phyloP scores from a whole-genome alignment of 2,329 filamentous ascomycete genomes.

The Colletotrichum agaves region DNA sequence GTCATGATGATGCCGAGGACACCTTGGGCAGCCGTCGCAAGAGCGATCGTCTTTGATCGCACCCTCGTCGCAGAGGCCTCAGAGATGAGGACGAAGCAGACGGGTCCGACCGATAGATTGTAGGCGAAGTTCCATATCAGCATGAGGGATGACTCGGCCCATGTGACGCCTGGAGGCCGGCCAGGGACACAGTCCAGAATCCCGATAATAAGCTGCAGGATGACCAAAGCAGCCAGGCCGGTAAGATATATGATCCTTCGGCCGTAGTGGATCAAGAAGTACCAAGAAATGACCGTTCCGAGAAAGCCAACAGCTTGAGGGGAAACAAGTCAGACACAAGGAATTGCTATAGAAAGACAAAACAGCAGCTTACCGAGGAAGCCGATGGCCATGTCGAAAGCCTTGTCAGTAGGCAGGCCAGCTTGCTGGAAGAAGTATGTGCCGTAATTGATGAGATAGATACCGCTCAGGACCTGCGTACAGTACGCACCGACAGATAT shows the following conservation, averaged over 20 bases:
- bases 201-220: conserved; percentile 55
- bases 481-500: conserved; percentile 71
- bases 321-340: too few species aligned
- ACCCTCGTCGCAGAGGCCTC: conserved; percentile 58
- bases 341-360: too few species aligned
- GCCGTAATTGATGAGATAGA: conserved; percentile 72
- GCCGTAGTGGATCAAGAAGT: conserved; percentile 54
- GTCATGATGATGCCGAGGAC: conserved; percentile 49
- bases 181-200: conserved; percentile 57
- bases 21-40: conserved; percentile 55
- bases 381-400: conserved; percentile 56
- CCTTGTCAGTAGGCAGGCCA: conserved; percentile 50
- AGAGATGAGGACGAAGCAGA: conserved; percentile 62
- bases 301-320: conserved; percentile 54
- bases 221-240: conserved; percentile 51
- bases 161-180: conserved; percentile 51
- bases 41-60: conserved; percentile 56
- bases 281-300: conserved; percentile 56
- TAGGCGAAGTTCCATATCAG: conserved; percentile 53
- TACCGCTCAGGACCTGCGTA: conserved; percentile 72
- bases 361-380: conserved; percentile 50
- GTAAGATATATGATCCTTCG: conserved; percentile 55
- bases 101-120: conserved; percentile 50
- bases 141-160: conserved; percentile 62
- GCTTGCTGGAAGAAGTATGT: conserved; percentile 64